These are phyloP conservation scores for Cryptococcus sp. DNA, from an alignment of 1,284 basidiomycete genomes.

Conservation along the genomic window DNA sequence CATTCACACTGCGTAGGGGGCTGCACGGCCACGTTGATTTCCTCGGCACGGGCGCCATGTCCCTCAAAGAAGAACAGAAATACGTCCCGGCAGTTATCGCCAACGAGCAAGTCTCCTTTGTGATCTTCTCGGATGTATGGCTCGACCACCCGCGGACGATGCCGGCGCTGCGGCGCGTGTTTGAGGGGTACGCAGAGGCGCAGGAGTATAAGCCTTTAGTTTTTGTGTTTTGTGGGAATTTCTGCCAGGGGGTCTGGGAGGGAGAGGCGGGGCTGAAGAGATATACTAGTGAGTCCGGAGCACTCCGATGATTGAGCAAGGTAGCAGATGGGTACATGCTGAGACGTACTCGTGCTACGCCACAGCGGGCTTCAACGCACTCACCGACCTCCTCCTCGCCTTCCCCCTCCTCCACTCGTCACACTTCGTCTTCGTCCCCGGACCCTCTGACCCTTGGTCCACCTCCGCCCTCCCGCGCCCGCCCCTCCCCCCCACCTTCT, in stretches of 20 bases:
- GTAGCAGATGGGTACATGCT: not conserved
- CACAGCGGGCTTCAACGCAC: constrained; percentile 75
- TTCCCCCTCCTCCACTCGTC: constrained; percentile 77
- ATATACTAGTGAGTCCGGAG: constrained; percentile 67
- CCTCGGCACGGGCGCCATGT: constrained; percentile 84
- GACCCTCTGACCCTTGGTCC: constrained; percentile 81
- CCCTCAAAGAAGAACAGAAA: constrained; percentile 75
- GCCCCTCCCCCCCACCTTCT: constrained; percentile 70
- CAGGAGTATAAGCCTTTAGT: constrained; percentile 79
- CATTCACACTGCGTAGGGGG: constrained; percentile 55
- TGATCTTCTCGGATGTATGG: constrained; percentile 81
- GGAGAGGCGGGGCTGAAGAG: constrained; percentile 70
- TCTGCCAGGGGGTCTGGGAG: constrained; percentile 78
- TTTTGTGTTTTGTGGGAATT: constrained; percentile 93
- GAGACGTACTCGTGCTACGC: not conserved
- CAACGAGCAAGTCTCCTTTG: constrained; percentile 71
- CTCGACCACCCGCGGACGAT: constrained; percentile 80
- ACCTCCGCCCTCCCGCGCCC: constrained; percentile 74
- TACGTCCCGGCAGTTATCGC: constrained; percentile 43
- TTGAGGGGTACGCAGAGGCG: constrained; percentile 83
- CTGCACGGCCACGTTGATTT: constrained; percentile 95
- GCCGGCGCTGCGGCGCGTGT: constrained; percentile 72
- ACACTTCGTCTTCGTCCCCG: constrained; percentile 92
- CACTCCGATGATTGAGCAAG: no score
- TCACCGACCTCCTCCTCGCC: constrained; percentile 77